These are phyloP conservation scores for Tetrapisispora iriomotensis DNA, from an alignment of 805 yeast genomes.

Conservation along the genomic window DNA sequence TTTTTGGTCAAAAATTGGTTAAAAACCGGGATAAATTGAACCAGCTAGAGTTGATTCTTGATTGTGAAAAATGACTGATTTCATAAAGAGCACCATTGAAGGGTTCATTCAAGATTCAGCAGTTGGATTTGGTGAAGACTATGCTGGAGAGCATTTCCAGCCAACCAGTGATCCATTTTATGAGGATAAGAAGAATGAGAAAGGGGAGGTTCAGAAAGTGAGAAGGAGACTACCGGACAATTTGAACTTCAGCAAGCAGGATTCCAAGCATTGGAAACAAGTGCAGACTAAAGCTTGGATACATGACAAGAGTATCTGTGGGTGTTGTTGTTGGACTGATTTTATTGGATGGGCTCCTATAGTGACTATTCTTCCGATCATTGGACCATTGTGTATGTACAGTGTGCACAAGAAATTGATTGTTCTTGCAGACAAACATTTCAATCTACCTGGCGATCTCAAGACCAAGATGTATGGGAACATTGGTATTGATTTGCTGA, in stretches of 20 bases:
- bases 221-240: constrained; percentile 47
- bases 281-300: constrained; percentile 77
- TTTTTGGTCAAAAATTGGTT: no score
- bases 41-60: not conserved
- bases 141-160: constrained; percentile 25
- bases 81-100: constrained; percentile 6
- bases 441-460: constrained; percentile 47
- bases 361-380: constrained; percentile 58
- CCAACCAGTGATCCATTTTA: constrained; percentile 49
- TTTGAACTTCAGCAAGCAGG: constrained; percentile 41
- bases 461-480: constrained; percentile 68
- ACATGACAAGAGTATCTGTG: constrained; percentile 76
- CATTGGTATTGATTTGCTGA: constrained; percentile 60
- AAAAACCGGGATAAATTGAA: no score
- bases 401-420: constrained; percentile 64
- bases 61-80: constrained; percentile 4
- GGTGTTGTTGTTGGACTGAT: constrained; percentile 52
- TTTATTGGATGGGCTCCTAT: constrained; percentile 76
- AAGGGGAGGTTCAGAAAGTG: constrained; percentile 7
- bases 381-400: constrained; percentile 83
- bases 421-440: constrained; percentile 43
- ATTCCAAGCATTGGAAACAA: constrained; percentile 58
- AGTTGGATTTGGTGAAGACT: constrained; percentile 11
- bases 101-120: constrained; percentile 7
- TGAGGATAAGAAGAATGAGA: constrained; percentile 26